Evolutionary conservation across 495 filamentous ascomycete genomes (phyloP), one percentile per base, ranked within the genome.

Genomic region (Chaetomium tenue): DNA sequence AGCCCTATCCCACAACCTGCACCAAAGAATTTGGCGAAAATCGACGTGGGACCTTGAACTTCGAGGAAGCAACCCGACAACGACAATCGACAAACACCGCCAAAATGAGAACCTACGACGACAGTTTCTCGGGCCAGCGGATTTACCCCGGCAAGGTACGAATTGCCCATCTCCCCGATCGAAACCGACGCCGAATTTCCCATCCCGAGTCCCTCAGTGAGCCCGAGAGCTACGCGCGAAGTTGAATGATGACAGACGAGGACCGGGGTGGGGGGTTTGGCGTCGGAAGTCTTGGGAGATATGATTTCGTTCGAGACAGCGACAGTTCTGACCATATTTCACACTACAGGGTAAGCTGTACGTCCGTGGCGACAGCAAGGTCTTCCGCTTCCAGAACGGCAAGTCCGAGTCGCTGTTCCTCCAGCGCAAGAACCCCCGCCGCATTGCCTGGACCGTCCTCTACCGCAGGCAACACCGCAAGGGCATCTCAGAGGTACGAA

Each of bases 341-440:
- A 18, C 23, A 56, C 58, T 66, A 71, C 62, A 97, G 93, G 93
- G 93, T 83, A 98, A 98, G 84, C 89, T 99, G 82, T 99, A 91
- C 84, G 83, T 99, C 85, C 91, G 94, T 82, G 92, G 92, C 76
- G 94, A 99, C 87, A 96, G 91, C 92, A 99, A 97, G 86, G 88
- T 98, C 86, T 99, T 99, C 88, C 92, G 94, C 75, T 99, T 99
- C 89, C 91, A 95, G 82, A 98, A 95, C 81, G 93, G 94, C 86
- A 99, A 99, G 85, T 93, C 92, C 85, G 95, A 99, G 82, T 96
- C 91, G 68, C 90, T 99, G 70, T 98, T 98, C 88, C 92, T 98
- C 68, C 94, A 99, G 86, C 93, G 94, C 85, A 99, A 99, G 89
- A 99, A 99, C 88, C 94, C 94, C 75, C 92, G 94, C 79, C 90